Percentiles rank a stretch among this genome's conserved stretches.
phyloP scores from a whole-genome alignment of 2,329 filamentous ascomycete species.

The Beauveria sp. region DNA sequence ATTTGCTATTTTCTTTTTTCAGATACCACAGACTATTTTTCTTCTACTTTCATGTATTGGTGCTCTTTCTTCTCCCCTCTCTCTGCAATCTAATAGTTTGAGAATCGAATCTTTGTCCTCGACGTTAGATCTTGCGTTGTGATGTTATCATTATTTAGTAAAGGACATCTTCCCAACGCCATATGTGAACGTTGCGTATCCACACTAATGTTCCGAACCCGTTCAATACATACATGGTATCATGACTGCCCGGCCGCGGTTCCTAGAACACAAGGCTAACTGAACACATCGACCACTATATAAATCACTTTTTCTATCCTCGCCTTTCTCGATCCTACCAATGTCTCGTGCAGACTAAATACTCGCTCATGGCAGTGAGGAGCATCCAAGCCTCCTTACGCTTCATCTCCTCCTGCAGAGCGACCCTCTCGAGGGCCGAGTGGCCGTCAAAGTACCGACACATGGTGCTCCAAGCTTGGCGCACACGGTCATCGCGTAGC shows the following conservation, averaged over 20 bases:
- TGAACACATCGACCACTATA: not conserved
- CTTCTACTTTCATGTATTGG: constrained; percentile 8
- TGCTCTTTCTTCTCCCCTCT: constrained; percentile 8
- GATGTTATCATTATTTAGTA: not conserved
- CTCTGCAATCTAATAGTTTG: constrained; percentile 19
- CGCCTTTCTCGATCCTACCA: constrained; percentile 43
- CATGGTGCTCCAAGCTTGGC: constrained; percentile 63
- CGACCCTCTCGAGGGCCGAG: constrained; percentile 77
- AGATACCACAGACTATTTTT: constrained; percentile 13
- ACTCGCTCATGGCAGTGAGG: constrained; percentile 57
- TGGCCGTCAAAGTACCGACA: constrained; percentile 83
- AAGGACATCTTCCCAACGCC: not conserved
- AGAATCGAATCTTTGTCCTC: constrained; percentile 11
- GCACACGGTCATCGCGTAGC: constrained; percentile 48
- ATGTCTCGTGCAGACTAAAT: constrained; percentile 59
- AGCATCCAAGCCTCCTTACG: constrained; percentile 70
- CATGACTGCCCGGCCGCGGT: not conserved
- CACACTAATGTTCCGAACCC: not conserved
- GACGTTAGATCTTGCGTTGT: not conserved
- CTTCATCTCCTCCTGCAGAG: constrained; percentile 78
- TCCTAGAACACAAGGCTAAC: not conserved
- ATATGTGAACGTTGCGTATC: not conserved
- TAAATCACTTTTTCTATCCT: not conserved
- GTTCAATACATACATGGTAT: not conserved
- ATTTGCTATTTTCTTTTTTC: constrained; percentile 6